Base-by-base conservation (phyloP, 306 rosid species). In the Pueraria montana region DNA sequence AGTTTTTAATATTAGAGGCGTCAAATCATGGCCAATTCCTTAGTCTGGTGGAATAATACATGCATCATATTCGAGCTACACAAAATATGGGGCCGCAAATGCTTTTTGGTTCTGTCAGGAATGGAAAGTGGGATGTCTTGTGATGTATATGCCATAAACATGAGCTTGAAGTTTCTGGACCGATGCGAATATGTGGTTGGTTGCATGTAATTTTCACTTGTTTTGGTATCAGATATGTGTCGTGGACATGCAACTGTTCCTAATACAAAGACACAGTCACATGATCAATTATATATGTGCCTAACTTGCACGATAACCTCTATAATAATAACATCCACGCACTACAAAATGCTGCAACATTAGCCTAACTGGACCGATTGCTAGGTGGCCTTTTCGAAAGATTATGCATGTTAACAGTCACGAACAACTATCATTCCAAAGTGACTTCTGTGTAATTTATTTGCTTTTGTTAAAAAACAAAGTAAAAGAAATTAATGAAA, bases 151-250 rank as follows among this genome's bases (percentile, higher is more conserved):
- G 27, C 81, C 76, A 74, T 48, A 30, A 49, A 72, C 58, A 56
- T 75, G 81, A 53, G 58, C 9, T 69, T 69, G 66, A 53, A 83
- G 23, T 77, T 34, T 69, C 7, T 72, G 61, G 78, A 46, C 0
- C 23, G 58, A 68, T 45, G 79, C 50, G 17, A 77, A 48, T 59
- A 70, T 24, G 11, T 36, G 86, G 23, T 72, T n/a, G 87, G 83
- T 40, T 62, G 48, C 10, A 26, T 38, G 87, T 49, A 36, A 50
- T 63, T 71, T 23, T 84, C 76, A 71, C n/a, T 23, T 69, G 10
- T 26, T 72, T 78, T 38, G 67, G 40, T 27, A 66, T 5, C 18
- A 26, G 38, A 61, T 46, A 45, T 10, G 50, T 30, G 32, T 78
- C 42, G 17, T 43, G 32, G 55, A 4, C 46, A 20, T n/a, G 56